Base-by-base conservation (phyloP, 73 alveolate genomes). In the Paramecium pentaurelia region DNA sequence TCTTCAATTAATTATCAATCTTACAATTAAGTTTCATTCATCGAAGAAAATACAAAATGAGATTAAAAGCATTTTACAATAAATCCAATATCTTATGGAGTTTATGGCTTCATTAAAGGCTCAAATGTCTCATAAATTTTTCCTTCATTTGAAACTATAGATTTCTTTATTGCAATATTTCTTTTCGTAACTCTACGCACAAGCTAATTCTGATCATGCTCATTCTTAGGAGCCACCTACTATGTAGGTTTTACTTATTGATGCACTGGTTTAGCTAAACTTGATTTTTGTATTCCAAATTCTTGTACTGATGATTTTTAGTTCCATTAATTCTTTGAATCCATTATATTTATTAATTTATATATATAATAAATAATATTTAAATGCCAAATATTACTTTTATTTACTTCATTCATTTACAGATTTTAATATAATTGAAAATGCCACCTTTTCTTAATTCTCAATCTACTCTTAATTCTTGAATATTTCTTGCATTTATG, bases 11-110 rank as follows among this genome's bases (percentile, higher is more conserved):
- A 75, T 40, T 32, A 18, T 32, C 2, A 22, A 32, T 40, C 28
- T 40, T 80, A 80, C 91, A 80, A 80, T 40, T 80, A 47, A 9
- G 77, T 44, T 80, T 80, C 91, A 80, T 44, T 80, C 75, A 80
- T 45, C 14, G 91, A 40, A 1, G 77, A 42, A 36, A 80, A 80
- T 6, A 80, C 75, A 44, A 80, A 45, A 80, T 80, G 91, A 18
- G 40, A 6, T 47, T 80, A 45, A 27, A 80, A 80, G 30, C 75
- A 80, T 36, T 42, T 80, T 22, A 80, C 58, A 0, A 80, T 49
- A 36, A 80, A 45, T 18, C 45, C 27, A 10, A 20, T 45, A 80
- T 80, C 91, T 14, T 20, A 42, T 80, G 30, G 89, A 77, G 89
- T 77, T 12, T 40, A 22, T 30, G 27, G 28, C 10, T 44, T 77